A percentile compares a stretch with the other conserved stretches of the same genome.
phyloP scores from a whole-genome alignment of 2,329 filamentous ascomycete species.

The Aspergillus sp. region DNA sequence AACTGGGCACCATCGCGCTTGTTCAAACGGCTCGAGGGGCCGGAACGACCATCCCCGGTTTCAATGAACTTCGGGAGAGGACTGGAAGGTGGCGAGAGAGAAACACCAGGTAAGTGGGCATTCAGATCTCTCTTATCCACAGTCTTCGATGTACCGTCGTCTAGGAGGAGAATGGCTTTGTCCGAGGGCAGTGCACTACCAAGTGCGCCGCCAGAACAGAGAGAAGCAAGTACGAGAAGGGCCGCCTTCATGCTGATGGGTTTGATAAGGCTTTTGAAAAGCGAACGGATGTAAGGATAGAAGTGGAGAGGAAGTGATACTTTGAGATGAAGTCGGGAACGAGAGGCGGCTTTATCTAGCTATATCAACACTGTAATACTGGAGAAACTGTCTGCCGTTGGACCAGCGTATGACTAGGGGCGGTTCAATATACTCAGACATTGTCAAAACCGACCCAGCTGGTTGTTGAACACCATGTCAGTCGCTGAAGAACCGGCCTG shows the following conservation, averaged over 20 bases:
- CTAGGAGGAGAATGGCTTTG: constrained; percentile 10
- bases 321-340: too few species aligned
- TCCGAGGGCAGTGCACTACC: constrained; percentile 3
- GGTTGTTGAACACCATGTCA: too few species aligned
- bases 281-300: too few species aligned
- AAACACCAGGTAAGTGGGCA: constrained; percentile 8
- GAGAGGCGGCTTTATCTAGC: too few species aligned
- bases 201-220: not conserved
- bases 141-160: constrained; percentile 12
- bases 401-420: too few species aligned
- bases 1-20: constrained; percentile 7
- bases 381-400: too few species aligned
- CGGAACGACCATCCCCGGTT: not conserved
- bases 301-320: too few species aligned
- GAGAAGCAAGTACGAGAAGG: not conserved
- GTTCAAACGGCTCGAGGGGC: not conserved
- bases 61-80: not conserved
- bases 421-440: too few species aligned
- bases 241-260: not conserved
- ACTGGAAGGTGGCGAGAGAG: not conserved
- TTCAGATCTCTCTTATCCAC: constrained; percentile 13
- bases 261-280: not conserved
- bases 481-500: too few species aligned
- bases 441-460: too few species aligned
- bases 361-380: too few species aligned